Conservation (phyloP, 306 rosid species). For the Hylodesmum podocarpum region DNA sequence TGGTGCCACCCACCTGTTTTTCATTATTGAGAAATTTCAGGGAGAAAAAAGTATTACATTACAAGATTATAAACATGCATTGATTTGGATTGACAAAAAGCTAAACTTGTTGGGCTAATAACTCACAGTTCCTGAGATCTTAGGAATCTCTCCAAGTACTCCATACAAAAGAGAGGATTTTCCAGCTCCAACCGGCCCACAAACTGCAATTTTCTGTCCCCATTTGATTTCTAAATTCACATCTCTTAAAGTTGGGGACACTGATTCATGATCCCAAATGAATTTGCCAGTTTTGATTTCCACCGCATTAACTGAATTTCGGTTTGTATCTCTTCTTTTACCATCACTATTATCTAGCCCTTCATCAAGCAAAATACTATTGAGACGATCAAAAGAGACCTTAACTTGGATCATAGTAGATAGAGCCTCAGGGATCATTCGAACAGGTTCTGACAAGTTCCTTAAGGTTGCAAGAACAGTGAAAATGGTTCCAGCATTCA, state of each 20-base stretch:
- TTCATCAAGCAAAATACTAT: slow-evolving; percentile 60
- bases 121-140: slow-evolving; percentile 73
- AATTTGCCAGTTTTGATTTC: slow-evolving; percentile 53
- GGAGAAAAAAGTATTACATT: not conserved
- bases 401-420: slow-evolving; percentile 67
- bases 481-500: slow-evolving; percentile 78
- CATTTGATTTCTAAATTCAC: slow-evolving; percentile 46
- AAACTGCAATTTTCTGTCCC: slow-evolving; percentile 71
- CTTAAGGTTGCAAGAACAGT: slow-evolving; percentile 67
- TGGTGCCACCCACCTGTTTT: slow-evolving; percentile 54
- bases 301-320: slow-evolving; percentile 33
- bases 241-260: slow-evolving; percentile 46
- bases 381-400: slow-evolving; percentile 72
- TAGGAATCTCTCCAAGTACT: slow-evolving; percentile 71
- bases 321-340: slow-evolving; percentile 10
- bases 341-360: slow-evolving; percentile 41
- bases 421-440: slow-evolving; percentile 76
- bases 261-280: slow-evolving; percentile 61
- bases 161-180: slow-evolving; percentile 78
- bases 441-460: slow-evolving; percentile 67
- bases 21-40: not conserved
- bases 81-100: slow-evolving; percentile 9
- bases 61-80: not conserved
- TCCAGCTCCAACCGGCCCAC: slow-evolving; percentile 85
- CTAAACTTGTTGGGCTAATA: not conserved